Evolutionary conservation across 1,284 basidiomycete species (phyloP), one percentile per base, ranked within the genome.

Genomic region (Cutaneotrichosporon cutaneum): DNA sequence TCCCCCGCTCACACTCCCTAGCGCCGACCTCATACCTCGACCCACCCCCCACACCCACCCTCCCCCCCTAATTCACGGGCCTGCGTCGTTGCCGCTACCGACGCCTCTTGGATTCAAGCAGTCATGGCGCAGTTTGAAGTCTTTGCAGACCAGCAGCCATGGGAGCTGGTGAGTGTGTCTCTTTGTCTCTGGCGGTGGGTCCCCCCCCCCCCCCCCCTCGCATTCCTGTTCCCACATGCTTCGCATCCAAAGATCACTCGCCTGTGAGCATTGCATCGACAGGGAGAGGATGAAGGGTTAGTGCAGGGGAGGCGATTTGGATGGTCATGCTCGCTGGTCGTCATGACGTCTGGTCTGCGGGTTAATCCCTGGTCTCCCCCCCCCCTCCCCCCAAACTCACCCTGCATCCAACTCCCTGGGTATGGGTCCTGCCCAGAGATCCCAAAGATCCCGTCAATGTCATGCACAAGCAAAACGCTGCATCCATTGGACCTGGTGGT

Each of bases 91-190:
- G 22, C 21, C 45, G 22, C 13, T 22, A 45, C n/a, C 21, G 44
- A 42, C 36, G 36, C 11, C 45, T 48, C 21, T 24, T 47, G 21
- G 45, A 48, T 24, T 24, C 22, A 48, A 47, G 26, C 26, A 27
- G 26, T n/a, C 26, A n/a, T 27, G 48, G 5, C 48, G 48, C 48
- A 32, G 22, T 63, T 63, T 48, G 58, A 63, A 54, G 62, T 63
- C 5, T 63, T 60, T 45, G 62, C 54, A 4, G 62, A 56, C 39
- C 51, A 42, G 33, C 64, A 65, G 55, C 64, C 64, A 30, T 65
- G 64, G 64, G 58, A 65, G 53, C 60, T 60, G 58, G 64, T 65
- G 53, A 65, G 64, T 65, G 39, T 36, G 24, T n/a, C 13, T 50
- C 30, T 13, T 11, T 22, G 4, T 22, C 33, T 9, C 18, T 26